These are phyloP conservation scores for Penicillium subrubescens DNA, from an alignment of 495 filamentous ascomycete species.

Conservation along the genomic window DNA sequence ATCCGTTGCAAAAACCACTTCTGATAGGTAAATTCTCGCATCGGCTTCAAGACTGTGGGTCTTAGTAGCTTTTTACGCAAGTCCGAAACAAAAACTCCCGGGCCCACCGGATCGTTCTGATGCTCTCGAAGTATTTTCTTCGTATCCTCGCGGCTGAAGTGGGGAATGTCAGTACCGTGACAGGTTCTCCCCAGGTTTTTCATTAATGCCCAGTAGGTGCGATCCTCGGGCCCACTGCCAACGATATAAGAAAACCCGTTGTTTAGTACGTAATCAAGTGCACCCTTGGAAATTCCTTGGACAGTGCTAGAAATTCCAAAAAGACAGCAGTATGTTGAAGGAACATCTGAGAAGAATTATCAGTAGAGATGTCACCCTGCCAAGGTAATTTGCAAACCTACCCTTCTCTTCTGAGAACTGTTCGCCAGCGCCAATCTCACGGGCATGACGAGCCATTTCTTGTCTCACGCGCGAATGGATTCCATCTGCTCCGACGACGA, in stretches of 20 bases:
- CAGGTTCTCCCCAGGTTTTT: not conserved
- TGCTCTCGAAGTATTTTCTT: slow-evolving; percentile 1
- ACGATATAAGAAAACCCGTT: slow-evolving; percentile 9
- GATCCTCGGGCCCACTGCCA: not conserved
- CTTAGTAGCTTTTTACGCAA: not conserved
- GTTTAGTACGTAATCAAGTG: slow-evolving; percentile 3
- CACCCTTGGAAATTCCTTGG: not conserved
- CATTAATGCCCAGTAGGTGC: slow-evolving; percentile 3
- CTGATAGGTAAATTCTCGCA: slow-evolving; percentile 17
- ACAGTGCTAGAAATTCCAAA: slow-evolving; percentile 11
- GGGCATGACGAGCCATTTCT: slow-evolving; percentile 36
- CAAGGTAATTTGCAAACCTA: slow-evolving; percentile 3
- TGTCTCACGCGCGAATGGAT: slow-evolving; percentile 27
- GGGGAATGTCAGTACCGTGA: not conserved
- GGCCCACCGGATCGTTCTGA: slow-evolving; percentile 2
- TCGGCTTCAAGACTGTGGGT: not conserved
- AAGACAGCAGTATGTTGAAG: slow-evolving; percentile 11
- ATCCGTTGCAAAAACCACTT: slow-evolving; percentile 12
- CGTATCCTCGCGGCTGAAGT: too few species aligned
- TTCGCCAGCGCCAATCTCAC: slow-evolving; percentile 21
- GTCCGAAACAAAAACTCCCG: not conserved
- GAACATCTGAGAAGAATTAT: not conserved
- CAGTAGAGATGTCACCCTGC: not conserved
- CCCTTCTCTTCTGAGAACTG: slow-evolving; percentile 6
- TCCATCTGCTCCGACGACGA: not conserved